A percentile compares a stretch with the other conserved stretches of the same genome.
Conservation (phyloP, 352 stramenopile species). For the Pythium utonaiense region DNA sequence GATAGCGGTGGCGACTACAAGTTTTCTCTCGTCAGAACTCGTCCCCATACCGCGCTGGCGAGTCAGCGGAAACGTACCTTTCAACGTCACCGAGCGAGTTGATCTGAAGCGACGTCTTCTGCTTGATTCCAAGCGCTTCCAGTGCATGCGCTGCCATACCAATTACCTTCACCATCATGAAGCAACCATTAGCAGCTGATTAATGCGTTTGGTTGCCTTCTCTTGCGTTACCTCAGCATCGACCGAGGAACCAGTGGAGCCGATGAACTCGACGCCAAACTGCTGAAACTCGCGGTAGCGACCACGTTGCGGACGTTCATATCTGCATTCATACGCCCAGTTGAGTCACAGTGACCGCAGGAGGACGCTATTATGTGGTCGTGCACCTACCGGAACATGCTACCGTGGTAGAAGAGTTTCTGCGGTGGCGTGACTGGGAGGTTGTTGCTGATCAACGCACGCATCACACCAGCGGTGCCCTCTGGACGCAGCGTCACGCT, state of each 20-base stretch:
- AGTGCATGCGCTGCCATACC: conserved; percentile 68
- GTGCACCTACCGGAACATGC: conserved; percentile 77
- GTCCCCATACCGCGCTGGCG: too few relatives aligned
- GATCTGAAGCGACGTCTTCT: conserved; percentile 67
- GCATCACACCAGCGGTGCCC: conserved; percentile 79
- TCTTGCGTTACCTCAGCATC: conserved; percentile 58
- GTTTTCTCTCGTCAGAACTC: not conserved
- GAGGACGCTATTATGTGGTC: too few relatives aligned
- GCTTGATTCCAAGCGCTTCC: conserved; percentile 42
- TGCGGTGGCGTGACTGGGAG: conserved; percentile 67
- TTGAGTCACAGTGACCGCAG: not conserved
- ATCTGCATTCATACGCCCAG: conserved; percentile 31
- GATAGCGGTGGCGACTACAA: conserved; percentile 62
- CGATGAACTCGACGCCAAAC: conserved; percentile 85
- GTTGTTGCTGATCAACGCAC: conserved; percentile 76
- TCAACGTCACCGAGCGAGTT: conserved; percentile 81
- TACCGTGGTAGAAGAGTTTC: conserved; percentile 81
- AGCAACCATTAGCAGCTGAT: not conserved
- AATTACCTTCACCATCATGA: conserved; percentile 48
- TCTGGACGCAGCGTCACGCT: conserved; percentile 83
- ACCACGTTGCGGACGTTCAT: conserved; percentile 82
- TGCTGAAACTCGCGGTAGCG: conserved; percentile 88
- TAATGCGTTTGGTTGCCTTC: not conserved
- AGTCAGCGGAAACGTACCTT: conserved; percentile 39
- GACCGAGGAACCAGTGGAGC: conserved; percentile 67